Conservation (phyloP, 805 yeast genomes). For the Saccharomyces eubayanus region DNA sequence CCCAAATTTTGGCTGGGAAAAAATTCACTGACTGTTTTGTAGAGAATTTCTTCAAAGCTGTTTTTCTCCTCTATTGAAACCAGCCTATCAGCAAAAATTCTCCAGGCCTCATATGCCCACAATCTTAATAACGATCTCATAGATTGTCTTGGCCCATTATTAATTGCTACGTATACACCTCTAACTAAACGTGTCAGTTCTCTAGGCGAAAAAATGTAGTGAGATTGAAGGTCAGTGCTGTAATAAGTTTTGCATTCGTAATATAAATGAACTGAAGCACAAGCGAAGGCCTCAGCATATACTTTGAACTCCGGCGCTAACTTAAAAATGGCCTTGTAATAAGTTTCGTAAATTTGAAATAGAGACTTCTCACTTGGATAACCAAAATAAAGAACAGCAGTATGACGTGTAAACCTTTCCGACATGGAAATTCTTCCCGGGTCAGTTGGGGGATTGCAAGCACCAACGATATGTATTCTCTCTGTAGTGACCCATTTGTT, state of each 20-base stretch:
- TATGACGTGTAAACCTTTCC: slow-evolving; percentile 57
- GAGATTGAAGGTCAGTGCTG: slow-evolving; percentile 35
- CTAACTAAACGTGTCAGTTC: slow-evolving; percentile 83
- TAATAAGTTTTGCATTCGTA: slow-evolving; percentile 36
- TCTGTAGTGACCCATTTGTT: slow-evolving; percentile 58
- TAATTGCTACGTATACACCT: slow-evolving; percentile 54
- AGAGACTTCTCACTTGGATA: slow-evolving; percentile 65
- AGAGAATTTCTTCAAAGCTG: slow-evolving; percentile 40
- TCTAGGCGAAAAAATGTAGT: slow-evolving; percentile 79
- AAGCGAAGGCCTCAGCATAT: slow-evolving; percentile 42
- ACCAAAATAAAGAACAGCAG: slow-evolving; percentile 61
- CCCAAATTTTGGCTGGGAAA: slow-evolving; percentile 43
- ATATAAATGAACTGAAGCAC: slow-evolving; percentile 63
- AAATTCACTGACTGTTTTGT: slow-evolving; percentile 25
- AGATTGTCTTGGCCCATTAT: slow-evolving; percentile 30
- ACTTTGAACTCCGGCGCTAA: slow-evolving; percentile 54
- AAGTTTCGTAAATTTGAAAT: slow-evolving; percentile 54
- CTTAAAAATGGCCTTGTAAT: slow-evolving; percentile 49
- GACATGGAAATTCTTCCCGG: slow-evolving; percentile 58
- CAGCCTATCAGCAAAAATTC: slow-evolving; percentile 72
- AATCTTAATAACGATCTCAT: slow-evolving; percentile 46
- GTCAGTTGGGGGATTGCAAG: slow-evolving; percentile 85
- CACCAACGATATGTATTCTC: slow-evolving; percentile 80
- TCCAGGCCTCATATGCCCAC: slow-evolving; percentile 74
- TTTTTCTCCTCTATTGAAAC: slow-evolving; percentile 38